Base-by-base conservation (phyloP, 352 stramenopile genomes). In the Phytophthora sp. region DNA sequence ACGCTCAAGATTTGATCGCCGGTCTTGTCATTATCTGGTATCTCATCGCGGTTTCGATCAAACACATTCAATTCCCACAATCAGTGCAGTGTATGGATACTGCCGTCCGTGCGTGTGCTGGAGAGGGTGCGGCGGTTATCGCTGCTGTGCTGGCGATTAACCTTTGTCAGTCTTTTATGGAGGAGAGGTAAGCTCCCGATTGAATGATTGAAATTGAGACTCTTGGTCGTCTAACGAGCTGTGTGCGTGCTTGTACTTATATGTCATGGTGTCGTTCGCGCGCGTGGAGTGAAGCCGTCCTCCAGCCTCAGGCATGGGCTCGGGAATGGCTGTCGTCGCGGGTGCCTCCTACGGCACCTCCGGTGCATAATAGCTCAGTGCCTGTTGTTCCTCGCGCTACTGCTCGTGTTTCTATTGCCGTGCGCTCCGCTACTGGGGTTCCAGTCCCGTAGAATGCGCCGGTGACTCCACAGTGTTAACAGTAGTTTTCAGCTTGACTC, bases 11-110 rank as follows among this genome's bases (percentile, higher is more conserved):
- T 46, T 52, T 76, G 35, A 51, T 90, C 31, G 77, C 84, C 27
- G 79, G 69, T 1, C 77, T 92, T 51, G 80, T 90, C 7, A 71
- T 76, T 47, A 69, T 91, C 50, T 92, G 85, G 85, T 94, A 88
- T 50, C 74, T 94, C 21, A 52, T 89, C 47, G 63, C 72, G n/a
- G 78, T 94, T 24, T 80, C 78, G 21, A 68, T 70, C 57, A 89
- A 88, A 57, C 74, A 80, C 66, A 77, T 88, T 15, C 39, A 68
- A 18, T 56, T 92, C 30, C 75, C 80, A 7, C 39, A 45, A 5
- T 67, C 80, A 20, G 44, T 89, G 7, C 29, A 75, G 23, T 87
- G 72, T 38, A 75, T 73, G 26, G 82, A 94, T 55, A 76, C 80
- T 44, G 74, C 69, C 26, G 80, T 92, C 21, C 82, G 82, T 7